These are phyloP conservation scores for Phytophthora pini DNA, from an alignment of 352 stramenopile genomes.

Conservation along the genomic window DNA sequence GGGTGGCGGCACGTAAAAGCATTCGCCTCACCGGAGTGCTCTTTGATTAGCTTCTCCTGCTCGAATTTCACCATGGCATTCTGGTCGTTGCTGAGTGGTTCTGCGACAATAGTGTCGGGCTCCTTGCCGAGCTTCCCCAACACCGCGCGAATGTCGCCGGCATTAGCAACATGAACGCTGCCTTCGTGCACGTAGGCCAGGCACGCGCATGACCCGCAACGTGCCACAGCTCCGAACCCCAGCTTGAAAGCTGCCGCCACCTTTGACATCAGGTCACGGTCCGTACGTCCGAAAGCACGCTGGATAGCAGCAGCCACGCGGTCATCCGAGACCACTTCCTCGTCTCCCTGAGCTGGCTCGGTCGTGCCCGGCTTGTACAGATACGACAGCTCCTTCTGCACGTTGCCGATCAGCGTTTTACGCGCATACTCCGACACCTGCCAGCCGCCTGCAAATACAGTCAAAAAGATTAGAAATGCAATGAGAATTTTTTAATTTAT, in stretches of 20 bases:
- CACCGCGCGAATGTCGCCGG: conserved; percentile 85
- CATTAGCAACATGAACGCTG: conserved; percentile 88
- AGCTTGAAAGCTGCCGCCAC: conserved; percentile 90
- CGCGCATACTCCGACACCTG: conserved; percentile 92
- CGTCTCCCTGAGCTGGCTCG: conserved; percentile 33
- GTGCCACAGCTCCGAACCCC: conserved; percentile 89
- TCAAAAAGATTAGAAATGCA: not conserved
- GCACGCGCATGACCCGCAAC: conserved; percentile 90
- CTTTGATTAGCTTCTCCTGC: conserved; percentile 82
- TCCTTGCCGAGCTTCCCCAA: conserved; percentile 61
- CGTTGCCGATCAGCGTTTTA: conserved; percentile 81
- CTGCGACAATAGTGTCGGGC: conserved; percentile 49
- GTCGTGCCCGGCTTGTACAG: conserved; percentile 45
- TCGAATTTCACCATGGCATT: conserved; percentile 92
- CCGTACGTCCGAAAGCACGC: conserved; percentile 86
- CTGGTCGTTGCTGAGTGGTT: conserved; percentile 91
- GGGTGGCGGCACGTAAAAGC: conserved; percentile 91
- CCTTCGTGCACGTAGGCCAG: conserved; percentile 79
- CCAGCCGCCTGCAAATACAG: conserved; percentile 77
- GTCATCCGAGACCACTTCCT: conserved; percentile 45
- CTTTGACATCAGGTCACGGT: conserved; percentile 85
- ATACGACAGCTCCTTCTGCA: conserved; percentile 72
- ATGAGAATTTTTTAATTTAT: too few relatives aligned
- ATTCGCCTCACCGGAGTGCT: conserved; percentile 91
- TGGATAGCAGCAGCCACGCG: conserved; percentile 76